These are phyloP conservation scores for Trametes cubensis DNA, from an alignment of 768 basidiomycete genomes.

Conservation along the genomic window DNA sequence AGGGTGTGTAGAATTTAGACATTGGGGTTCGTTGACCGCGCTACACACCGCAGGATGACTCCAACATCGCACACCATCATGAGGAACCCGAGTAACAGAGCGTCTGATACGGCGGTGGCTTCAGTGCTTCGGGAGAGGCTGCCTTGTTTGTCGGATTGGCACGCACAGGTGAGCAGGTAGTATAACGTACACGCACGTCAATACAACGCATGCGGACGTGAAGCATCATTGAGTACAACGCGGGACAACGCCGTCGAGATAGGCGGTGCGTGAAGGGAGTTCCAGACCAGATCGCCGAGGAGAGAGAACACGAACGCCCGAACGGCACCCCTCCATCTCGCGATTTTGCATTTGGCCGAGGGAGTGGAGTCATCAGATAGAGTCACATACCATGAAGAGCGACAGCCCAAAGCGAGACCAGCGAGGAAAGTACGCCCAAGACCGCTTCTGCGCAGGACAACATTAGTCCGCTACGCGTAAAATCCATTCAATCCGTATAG, in stretches of 20 bases:
- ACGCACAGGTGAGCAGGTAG: not conserved
- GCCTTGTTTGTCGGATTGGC: not conserved
- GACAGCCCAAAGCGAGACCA: too few relatives aligned
- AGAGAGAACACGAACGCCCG: too few relatives aligned
- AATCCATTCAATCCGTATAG: too few relatives aligned
- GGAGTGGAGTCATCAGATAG: too few relatives aligned
- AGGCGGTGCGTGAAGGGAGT: not conserved
- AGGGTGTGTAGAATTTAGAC: not conserved
- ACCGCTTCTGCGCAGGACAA: too few relatives aligned
- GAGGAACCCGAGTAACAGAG: constrained; percentile 13
- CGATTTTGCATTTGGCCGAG: too few relatives aligned
- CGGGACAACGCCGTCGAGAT: not conserved
- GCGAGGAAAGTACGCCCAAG: too few relatives aligned
- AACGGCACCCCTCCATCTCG: too few relatives aligned
- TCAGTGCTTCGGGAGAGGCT: not conserved
- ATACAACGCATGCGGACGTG: not conserved
- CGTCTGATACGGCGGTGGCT: not conserved
- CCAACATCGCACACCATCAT: not conserved
- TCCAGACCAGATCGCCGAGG: not conserved
- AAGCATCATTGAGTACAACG: not conserved
- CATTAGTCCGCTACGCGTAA: too few relatives aligned
- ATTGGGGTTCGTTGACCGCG: not conserved
- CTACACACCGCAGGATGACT: not conserved
- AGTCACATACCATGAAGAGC: too few relatives aligned
- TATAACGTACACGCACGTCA: not conserved